These are phyloP conservation scores for Dendrobium catenatum DNA, from an alignment of 106 monocot genomes.

Conservation along the genomic window DNA sequence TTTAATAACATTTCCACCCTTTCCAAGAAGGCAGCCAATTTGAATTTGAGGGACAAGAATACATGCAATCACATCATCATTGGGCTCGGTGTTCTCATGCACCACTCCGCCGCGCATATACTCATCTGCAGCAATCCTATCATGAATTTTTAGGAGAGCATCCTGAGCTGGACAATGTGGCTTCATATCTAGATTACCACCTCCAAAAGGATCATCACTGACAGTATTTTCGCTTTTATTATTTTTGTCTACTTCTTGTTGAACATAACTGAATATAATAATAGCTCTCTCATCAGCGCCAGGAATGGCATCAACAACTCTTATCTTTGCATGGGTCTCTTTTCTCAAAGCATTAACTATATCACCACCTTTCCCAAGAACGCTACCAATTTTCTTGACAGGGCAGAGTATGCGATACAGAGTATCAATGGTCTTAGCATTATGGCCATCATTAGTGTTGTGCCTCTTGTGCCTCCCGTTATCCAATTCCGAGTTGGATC, in stretches of 20 bases:
- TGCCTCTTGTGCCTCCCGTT: constrained; percentile 38
- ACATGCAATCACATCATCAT: constrained; percentile 43
- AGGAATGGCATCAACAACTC: constrained; percentile 67
- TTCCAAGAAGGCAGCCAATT: constrained; percentile 78
- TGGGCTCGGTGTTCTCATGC: constrained; percentile 28
- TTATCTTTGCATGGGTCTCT: constrained; percentile 71
- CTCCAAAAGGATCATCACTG: constrained; percentile 9
- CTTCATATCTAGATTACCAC: constrained; percentile 22
- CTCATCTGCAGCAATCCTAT: constrained; percentile 69
- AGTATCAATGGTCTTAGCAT: constrained; percentile 51
- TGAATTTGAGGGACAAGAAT: constrained; percentile 70
- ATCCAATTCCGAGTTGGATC: constrained; percentile 19
- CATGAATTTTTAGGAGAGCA: constrained; percentile 71
- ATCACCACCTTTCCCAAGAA: constrained; percentile 78
- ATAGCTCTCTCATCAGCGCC: constrained; percentile 70
- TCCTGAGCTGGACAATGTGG: constrained; percentile 69
- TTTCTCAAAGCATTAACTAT: constrained; percentile 65
- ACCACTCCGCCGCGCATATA: constrained; percentile 34
- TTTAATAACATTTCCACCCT: constrained; percentile 66
- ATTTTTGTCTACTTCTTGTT: constrained; percentile 8
- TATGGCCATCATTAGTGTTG: constrained; percentile 26
- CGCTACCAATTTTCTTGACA: constrained; percentile 66
- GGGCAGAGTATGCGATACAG: constrained; percentile 77
- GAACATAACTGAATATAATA: constrained; percentile 41
- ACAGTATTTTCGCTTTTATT: constrained; percentile 15